Evolutionary conservation across 345 rosid species (phyloP).

Genomic region (Aethionema arabicum): DNA sequence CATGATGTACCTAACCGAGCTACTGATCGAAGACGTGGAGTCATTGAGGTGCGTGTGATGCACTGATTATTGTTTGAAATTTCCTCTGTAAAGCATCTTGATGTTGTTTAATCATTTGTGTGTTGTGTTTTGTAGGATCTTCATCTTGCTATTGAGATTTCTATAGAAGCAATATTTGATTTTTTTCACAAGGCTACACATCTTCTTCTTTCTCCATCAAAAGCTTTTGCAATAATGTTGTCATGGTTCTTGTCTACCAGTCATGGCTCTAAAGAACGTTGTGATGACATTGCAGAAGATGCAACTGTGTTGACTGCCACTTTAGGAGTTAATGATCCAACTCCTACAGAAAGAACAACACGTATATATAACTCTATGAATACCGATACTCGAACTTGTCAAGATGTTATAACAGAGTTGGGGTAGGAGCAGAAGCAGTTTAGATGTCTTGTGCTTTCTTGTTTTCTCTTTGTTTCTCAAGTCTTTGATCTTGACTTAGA

Average conservation of each 20-base stretch:
- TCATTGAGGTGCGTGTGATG: conserved; percentile 74
- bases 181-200: conserved; percentile 72
- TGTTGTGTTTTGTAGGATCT: conserved; percentile 61
- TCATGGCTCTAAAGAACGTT: conserved; percentile 23
- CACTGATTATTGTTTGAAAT: not conserved
- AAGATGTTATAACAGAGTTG: conserved; percentile 92
- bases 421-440: conserved; percentile 59
- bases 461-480: conserved; percentile 8
- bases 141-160: conserved; percentile 86
- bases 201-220: conserved; percentile 70
- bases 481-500: not conserved
- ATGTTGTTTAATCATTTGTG: conserved; percentile 13
- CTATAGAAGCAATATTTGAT: conserved; percentile 78
- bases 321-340: conserved; percentile 65
- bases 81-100: not conserved
- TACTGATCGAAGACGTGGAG: conserved; percentile 93
- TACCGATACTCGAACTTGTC: conserved; percentile 91
- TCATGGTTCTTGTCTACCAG: conserved; percentile 55
- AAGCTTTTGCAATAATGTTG: conserved; percentile 41
- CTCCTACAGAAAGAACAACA: conserved; percentile 49
- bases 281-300: conserved; percentile 35
- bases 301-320: conserved; percentile 49
- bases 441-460: conserved; percentile 7
- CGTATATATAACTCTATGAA: conserved; percentile 64
- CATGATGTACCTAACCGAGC: conserved; percentile 67